Percentiles rank a stretch among this genome's conserved stretches.
These are phyloP conservation scores for Hygrocybe punicea DNA, from an alignment of 768 basidiomycete species.

Conservation along the genomic window DNA sequence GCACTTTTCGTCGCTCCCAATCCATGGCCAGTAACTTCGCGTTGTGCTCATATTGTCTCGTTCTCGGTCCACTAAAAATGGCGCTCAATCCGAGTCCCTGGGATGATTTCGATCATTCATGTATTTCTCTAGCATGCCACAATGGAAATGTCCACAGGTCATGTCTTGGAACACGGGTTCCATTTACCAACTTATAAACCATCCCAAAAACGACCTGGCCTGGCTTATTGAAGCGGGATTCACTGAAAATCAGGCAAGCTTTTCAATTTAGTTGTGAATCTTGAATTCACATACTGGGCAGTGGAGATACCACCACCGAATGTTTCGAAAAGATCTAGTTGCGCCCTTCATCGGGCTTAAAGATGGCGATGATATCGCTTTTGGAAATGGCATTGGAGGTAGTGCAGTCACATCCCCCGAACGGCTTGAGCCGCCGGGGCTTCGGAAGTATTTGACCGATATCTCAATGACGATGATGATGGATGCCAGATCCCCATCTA, in stretches of 20 bases:
- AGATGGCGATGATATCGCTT: slow-evolving; percentile 7
- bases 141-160: not conserved
- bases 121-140: not conserved
- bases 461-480: slow-evolving; percentile 9
- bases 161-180: not conserved
- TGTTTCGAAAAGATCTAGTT: slow-evolving; percentile 1
- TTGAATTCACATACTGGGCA: slow-evolving; percentile 4
- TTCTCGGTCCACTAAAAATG: not conserved
- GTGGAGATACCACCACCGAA: slow-evolving; percentile 11
- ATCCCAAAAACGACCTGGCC: slow-evolving; percentile 8
- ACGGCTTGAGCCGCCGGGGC: slow-evolving; percentile 4
- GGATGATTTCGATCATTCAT: not conserved
- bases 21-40: not conserved
- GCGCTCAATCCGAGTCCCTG: not conserved
- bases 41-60: slow-evolving; percentile 1
- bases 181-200: not conserved
- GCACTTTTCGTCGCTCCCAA: not conserved
- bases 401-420: not conserved
- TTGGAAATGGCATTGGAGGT: slow-evolving; percentile 2
- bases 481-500: slow-evolving; percentile 5
- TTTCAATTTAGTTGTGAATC: slow-evolving; percentile 3
- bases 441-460: slow-evolving; percentile 9
- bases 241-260: slow-evolving; percentile 1
- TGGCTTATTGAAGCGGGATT: slow-evolving; percentile 7
- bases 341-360: not conserved